Evolutionary conservation across 257 asterid species (phyloP).

Genomic region (Capsicum chinense): DNA sequence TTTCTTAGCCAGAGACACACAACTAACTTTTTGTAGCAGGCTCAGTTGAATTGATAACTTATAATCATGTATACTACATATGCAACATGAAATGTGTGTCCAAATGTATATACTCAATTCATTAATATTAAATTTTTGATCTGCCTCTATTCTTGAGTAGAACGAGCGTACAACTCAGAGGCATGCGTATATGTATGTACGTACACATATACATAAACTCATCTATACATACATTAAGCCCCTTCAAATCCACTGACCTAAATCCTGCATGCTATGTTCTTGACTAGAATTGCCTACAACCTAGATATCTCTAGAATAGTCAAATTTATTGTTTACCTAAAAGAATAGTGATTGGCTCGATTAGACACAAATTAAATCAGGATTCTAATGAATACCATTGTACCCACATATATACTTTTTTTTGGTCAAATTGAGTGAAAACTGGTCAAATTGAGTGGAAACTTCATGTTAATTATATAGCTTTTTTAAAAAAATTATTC

Average conservation of each 20-base stretch:
- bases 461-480: background rate
- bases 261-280: background rate
- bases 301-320: background rate
- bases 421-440: background rate
- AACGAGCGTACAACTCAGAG: too few relatives aligned
- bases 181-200: too few relatives aligned
- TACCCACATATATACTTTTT: background rate
- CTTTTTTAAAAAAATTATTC: background rate
- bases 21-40: background rate
- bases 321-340: background rate
- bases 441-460: background rate
- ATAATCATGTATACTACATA: background rate
- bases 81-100: background rate
- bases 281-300: background rate
- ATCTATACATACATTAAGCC: too few relatives aligned
- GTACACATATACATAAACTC: too few relatives aligned
- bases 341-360: too few relatives aligned
- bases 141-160: too few relatives aligned
- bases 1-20: background rate
- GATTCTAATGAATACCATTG: background rate
- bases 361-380: background rate
- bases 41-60: background rate
- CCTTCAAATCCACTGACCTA: background rate
- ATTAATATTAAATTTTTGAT: background rate
- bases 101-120: background rate